These are phyloP conservation scores for Knufia fluminis DNA, from an alignment of 2,329 filamentous ascomycete genomes.

Conservation along the genomic window DNA sequence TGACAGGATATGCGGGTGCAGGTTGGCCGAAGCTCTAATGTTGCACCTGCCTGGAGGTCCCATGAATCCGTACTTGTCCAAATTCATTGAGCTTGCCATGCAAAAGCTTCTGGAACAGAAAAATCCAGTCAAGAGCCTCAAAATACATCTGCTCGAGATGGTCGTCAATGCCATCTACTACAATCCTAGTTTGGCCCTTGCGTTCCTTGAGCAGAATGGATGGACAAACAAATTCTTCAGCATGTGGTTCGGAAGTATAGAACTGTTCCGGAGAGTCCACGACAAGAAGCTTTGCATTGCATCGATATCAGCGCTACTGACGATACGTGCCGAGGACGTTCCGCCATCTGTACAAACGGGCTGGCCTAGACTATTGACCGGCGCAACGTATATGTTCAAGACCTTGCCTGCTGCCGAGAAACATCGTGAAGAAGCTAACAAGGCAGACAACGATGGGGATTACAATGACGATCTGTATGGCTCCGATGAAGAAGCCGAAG, in stretches of 20 bases:
- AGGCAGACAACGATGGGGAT: slow-evolving; percentile 50
- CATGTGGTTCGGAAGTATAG: slow-evolving; percentile 94
- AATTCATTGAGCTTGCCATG: slow-evolving; percentile 88
- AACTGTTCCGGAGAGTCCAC: slow-evolving; percentile 84
- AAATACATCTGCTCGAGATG: slow-evolving; percentile 97
- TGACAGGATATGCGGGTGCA: slow-evolving; percentile 94
- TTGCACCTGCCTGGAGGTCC: slow-evolving; percentile 72
- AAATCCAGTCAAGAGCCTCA: slow-evolving; percentile 68
- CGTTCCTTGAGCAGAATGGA: slow-evolving; percentile 77
- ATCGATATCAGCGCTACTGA: slow-evolving; percentile 78
- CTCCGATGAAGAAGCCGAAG: slow-evolving; percentile 64
- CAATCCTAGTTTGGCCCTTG: slow-evolving; percentile 75
- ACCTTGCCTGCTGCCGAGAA: slow-evolving; percentile 79
- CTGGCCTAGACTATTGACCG: slow-evolving; percentile 84
- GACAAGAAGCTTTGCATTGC: slow-evolving; percentile 98
- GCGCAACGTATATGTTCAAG: slow-evolving; percentile 84
- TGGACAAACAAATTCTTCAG: slow-evolving; percentile 99
- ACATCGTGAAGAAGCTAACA: slow-evolving; percentile 84
- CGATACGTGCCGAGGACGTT: slow-evolving; percentile 68
- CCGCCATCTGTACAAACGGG: slow-evolving; percentile 88
- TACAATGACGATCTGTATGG: slow-evolving; percentile 66
- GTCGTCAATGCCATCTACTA: slow-evolving; percentile 98
- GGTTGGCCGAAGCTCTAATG: slow-evolving; percentile 95
- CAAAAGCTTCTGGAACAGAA: slow-evolving; percentile 64
- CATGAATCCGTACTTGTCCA: slow-evolving; percentile 77